Evolutionary conservation across 2,329 filamentous ascomycete genomes (phyloP).

Genomic region (Aspergillus ustus): DNA sequence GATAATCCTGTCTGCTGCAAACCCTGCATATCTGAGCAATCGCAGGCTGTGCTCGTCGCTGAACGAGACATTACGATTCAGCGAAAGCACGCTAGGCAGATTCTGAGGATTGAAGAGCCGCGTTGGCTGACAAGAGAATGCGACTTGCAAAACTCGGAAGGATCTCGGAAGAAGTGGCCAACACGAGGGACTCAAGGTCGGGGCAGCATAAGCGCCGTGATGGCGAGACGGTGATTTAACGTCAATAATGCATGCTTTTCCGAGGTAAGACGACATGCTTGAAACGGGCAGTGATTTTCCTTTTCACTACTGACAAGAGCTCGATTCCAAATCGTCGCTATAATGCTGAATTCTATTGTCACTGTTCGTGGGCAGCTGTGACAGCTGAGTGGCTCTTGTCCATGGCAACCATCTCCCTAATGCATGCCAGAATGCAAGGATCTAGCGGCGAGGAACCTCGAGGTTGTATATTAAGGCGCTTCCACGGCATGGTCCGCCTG

Average conservation of each 20-base stretch:
- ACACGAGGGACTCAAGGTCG: slow-evolving; percentile 1
- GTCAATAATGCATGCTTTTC: slow-evolving; percentile 11
- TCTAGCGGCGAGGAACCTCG: background rate
- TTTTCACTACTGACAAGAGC: background rate
- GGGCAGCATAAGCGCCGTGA: slow-evolving; percentile 4
- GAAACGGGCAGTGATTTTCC: background rate
- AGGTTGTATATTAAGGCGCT: slow-evolving; percentile 6
- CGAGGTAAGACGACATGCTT: slow-evolving; percentile 10
- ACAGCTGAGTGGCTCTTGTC: background rate
- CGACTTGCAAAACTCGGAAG: slow-evolving; percentile 1
- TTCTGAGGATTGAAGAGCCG: background rate
- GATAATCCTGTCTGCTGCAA: background rate
- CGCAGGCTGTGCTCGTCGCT: background rate
- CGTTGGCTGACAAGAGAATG: slow-evolving; percentile 5
- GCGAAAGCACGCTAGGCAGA: slow-evolving; percentile 1
- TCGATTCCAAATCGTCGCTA: background rate
- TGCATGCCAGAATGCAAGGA: slow-evolving; percentile 14
- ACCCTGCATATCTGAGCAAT: slow-evolving; percentile 19
- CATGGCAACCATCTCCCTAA: slow-evolving; percentile 4
- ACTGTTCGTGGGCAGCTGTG: background rate
- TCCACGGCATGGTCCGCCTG: background rate
- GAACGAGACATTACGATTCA: background rate
- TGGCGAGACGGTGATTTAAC: background rate
- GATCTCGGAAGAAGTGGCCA: slow-evolving; percentile 9
- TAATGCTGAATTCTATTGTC: background rate